Conservation (phyloP, 2,329 filamentous ascomycete genomes). For the Botrytis medusae region DNA sequence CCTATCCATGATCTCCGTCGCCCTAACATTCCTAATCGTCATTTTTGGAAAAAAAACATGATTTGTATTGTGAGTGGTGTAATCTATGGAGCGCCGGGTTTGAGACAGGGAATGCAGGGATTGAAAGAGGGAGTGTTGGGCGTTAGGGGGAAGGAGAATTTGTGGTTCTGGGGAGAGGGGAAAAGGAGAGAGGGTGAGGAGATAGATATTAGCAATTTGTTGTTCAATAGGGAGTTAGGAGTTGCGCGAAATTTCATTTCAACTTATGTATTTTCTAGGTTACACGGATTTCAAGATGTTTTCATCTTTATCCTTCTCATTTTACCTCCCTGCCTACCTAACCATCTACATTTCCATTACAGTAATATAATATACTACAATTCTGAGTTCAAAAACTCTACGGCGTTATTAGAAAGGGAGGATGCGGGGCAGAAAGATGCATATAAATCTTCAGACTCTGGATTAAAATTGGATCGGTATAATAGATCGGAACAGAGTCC, state of each 20-base stretch:
- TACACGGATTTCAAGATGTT: neutral
- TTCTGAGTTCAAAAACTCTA: no score
- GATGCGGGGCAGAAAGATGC: neutral
- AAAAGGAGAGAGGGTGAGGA: no score
- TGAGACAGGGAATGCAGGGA: neutral
- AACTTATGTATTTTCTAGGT: neutral
- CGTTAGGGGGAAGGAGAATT: no score
- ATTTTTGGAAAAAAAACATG: neutral
- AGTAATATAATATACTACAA: no score
- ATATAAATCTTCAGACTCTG: neutral
- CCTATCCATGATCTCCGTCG: neutral
- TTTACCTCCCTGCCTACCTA: no score
- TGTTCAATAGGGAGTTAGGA: neutral
- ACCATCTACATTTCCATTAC: no score
- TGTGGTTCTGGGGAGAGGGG: no score
- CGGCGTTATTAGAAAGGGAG: neutral
- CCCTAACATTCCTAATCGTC: neutral
- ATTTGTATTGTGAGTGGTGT: neutral
- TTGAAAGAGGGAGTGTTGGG: neutral
- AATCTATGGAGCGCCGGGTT: neutral
- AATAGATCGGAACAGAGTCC: neutral
- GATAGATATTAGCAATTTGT: neutral
- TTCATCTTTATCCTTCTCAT: no score
- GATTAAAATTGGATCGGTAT: neutral
- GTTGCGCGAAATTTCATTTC: neutral